These are phyloP conservation scores for Neophaeococcomyces aloes DNA, from an alignment of 2,329 filamentous ascomycete genomes.

Conservation along the genomic window DNA sequence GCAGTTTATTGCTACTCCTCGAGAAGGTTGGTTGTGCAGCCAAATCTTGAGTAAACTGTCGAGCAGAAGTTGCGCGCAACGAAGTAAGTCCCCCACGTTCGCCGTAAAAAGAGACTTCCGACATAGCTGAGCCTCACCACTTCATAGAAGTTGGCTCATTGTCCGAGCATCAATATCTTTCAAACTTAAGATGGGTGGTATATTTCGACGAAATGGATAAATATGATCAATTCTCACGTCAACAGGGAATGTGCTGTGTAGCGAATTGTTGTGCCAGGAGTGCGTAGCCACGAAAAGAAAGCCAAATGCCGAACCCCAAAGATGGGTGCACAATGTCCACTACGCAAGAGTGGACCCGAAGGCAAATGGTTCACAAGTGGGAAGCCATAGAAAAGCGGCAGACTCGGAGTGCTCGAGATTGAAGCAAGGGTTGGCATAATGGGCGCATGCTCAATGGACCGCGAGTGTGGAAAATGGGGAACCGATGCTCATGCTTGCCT, in stretches of 20 bases:
- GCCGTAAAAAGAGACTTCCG: slow-evolving; percentile 24
- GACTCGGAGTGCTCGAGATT: too few relatives aligned
- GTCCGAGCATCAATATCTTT: not conserved
- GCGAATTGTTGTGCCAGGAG: slow-evolving; percentile 2
- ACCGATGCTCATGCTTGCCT: too few relatives aligned
- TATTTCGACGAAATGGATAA: not conserved
- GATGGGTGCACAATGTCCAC: not conserved
- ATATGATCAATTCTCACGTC: slow-evolving; percentile 4
- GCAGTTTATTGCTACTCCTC: slow-evolving; percentile 10
- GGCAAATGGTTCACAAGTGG: not conserved
- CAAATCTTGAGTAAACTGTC: slow-evolving; percentile 21
- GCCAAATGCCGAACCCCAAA: slow-evolving; percentile 3
- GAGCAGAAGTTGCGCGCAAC: slow-evolving; percentile 22
- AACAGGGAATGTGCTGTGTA: not conserved
- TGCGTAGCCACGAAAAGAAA: not conserved
- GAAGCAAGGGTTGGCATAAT: too few relatives aligned
- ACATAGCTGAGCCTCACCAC: slow-evolving; percentile 16
- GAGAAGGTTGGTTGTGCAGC: not conserved
- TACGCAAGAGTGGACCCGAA: not conserved
- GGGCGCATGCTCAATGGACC: too few relatives aligned
- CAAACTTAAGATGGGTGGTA: not conserved
- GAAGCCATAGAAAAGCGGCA: not conserved
- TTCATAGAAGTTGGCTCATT: not conserved
- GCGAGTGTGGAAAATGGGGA: too few relatives aligned
- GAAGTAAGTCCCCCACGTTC: slow-evolving; percentile 27